A percentile compares a stretch with the other conserved stretches of the same genome.
These are phyloP conservation scores for Penicillium pancosmium DNA, from an alignment of 495 filamentous ascomycete genomes.

Conservation along the genomic window DNA sequence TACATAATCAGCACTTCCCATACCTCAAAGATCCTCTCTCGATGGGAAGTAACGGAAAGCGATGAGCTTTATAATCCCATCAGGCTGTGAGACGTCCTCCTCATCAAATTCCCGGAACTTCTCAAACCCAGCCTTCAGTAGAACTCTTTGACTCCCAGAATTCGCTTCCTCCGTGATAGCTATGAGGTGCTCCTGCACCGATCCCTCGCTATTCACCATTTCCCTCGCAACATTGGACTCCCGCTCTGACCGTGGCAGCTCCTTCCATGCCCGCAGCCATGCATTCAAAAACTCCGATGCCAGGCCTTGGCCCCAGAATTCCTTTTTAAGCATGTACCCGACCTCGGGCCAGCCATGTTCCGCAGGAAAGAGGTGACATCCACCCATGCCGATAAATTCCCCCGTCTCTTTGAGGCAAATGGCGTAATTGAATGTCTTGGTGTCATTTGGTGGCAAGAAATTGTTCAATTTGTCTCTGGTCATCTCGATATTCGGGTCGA, in stretches of 20 bases:
- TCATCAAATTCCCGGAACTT: constrained; percentile 25
- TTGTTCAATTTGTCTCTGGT: constrained; percentile 32
- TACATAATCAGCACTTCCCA: too few species aligned
- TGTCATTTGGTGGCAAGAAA: constrained; percentile 36
- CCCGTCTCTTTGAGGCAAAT: constrained; percentile 35
- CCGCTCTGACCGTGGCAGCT: constrained; percentile 37
- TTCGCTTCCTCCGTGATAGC: constrained; percentile 39
- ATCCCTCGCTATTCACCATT: constrained; percentile 14
- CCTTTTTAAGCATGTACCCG: constrained; percentile 49
- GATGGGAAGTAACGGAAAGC: constrained; percentile 18
- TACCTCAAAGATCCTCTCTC: neutral
- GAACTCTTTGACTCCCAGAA: constrained; percentile 34
- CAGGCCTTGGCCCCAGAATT: constrained; percentile 48
- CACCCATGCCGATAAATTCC: constrained; percentile 21
- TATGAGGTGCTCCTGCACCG: constrained; percentile 34
- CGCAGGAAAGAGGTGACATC: constrained; percentile 19
- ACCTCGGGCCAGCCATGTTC: constrained; percentile 40
- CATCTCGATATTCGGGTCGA: constrained; percentile 37
- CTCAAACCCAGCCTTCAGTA: constrained; percentile 45
- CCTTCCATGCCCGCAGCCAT: constrained; percentile 39
- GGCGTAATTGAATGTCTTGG: constrained; percentile 38
- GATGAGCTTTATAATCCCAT: constrained; percentile 8
- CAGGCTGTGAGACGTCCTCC: constrained; percentile 16
- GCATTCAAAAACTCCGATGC: constrained; percentile 49
- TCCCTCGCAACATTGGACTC: constrained; percentile 26